A percentile compares a stretch with the other conserved stretches of the same genome.
These are phyloP conservation scores for Arthrobotrys entomopaga DNA, from an alignment of 2,329 filamentous ascomycete species.

Conservation along the genomic window DNA sequence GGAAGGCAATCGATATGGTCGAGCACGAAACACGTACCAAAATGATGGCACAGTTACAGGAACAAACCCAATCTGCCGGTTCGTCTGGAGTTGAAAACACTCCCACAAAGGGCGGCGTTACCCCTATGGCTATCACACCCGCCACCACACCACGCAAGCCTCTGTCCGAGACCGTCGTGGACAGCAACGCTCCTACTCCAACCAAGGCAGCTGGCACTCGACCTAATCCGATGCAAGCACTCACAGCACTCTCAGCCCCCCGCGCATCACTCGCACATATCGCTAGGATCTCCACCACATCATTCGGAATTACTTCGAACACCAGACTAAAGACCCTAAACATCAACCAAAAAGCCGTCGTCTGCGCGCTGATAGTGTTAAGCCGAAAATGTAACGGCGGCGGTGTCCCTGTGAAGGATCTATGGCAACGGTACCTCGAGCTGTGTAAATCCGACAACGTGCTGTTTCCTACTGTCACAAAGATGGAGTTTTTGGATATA, in stretches of 20 bases:
- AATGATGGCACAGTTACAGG: slow-evolving; percentile 72
- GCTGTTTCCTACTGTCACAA: slow-evolving; percentile 81
- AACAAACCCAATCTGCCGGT: slow-evolving; percentile 65
- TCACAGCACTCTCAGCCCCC: slow-evolving; percentile 72
- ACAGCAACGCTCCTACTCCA: slow-evolving; percentile 71
- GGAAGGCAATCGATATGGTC: slow-evolving; percentile 85
- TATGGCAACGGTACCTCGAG: slow-evolving; percentile 84
- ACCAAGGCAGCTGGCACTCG: slow-evolving; percentile 22
- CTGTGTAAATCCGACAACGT: slow-evolving; percentile 89
- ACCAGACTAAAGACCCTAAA: slow-evolving; percentile 89
- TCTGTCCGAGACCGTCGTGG: slow-evolving; percentile 79
- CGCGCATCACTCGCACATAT: slow-evolving; percentile 89
- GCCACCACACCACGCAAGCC: slow-evolving; percentile 58
- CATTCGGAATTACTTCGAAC: slow-evolving; percentile 87
- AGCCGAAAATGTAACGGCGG: slow-evolving; percentile 73
- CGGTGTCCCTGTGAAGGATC: slow-evolving; percentile 81
- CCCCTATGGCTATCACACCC: slow-evolving; percentile 37
- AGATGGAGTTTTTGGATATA: slow-evolving; percentile 93
- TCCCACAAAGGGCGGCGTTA: slow-evolving; percentile 62
- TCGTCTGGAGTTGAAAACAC: slow-evolving; percentile 59
- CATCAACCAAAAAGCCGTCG: slow-evolving; percentile 92
- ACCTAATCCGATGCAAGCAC: slow-evolving; percentile 40
- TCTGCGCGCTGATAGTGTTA: slow-evolving; percentile 88
- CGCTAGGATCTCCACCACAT: slow-evolving; percentile 86
- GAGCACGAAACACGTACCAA: slow-evolving; percentile 84